Evolutionary conservation across 768 basidiomycete genomes (phyloP).

Genomic region (Wakefieldia striispora): DNA sequence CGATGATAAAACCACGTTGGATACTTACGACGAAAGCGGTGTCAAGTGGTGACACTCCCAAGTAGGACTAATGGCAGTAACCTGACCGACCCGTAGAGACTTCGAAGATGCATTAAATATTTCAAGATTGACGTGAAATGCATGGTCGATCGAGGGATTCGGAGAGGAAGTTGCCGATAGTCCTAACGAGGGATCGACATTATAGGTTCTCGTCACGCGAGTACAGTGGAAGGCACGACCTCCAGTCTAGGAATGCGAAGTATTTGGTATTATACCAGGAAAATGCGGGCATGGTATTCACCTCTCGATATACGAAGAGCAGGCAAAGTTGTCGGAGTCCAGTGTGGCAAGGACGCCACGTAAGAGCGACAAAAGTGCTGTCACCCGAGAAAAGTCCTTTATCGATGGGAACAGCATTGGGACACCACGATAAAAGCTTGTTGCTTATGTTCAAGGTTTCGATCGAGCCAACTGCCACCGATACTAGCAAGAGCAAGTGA

Average conservation of each 20-base stretch:
- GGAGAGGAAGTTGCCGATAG: constrained; percentile 52
- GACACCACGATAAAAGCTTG: constrained; percentile 46
- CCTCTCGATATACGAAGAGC: constrained; percentile 68
- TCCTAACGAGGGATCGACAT: constrained; percentile 60
- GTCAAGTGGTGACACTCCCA: constrained; percentile 57
- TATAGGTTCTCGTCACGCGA: constrained; percentile 51
- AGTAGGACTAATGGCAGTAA: constrained; percentile 63
- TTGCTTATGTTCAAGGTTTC: constrained; percentile 52
- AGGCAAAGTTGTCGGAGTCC: constrained; percentile 55
- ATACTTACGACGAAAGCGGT: constrained; percentile 43
- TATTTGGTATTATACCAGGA: background rate
- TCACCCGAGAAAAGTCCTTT: constrained; percentile 46
- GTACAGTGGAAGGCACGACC: constrained; percentile 55
- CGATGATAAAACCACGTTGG: background rate
- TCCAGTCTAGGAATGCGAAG: constrained; percentile 37
- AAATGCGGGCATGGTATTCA: constrained; percentile 21
- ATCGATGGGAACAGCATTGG: constrained; percentile 45
- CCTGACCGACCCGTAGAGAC: constrained; percentile 49
- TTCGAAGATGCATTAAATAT: constrained; percentile 49
- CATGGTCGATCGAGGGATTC: constrained; percentile 43
- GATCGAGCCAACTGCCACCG: constrained; percentile 12
- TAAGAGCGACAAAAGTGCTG: constrained; percentile 48
- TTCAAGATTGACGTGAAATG: constrained; percentile 55
- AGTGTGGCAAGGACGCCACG: constrained; percentile 48
- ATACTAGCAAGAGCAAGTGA: constrained; percentile 15